Evolutionary conservation across 306 rosid species (phyloP), one percentile per base, ranked within the genome.

Genomic region (Dryas alaskensis): DNA sequence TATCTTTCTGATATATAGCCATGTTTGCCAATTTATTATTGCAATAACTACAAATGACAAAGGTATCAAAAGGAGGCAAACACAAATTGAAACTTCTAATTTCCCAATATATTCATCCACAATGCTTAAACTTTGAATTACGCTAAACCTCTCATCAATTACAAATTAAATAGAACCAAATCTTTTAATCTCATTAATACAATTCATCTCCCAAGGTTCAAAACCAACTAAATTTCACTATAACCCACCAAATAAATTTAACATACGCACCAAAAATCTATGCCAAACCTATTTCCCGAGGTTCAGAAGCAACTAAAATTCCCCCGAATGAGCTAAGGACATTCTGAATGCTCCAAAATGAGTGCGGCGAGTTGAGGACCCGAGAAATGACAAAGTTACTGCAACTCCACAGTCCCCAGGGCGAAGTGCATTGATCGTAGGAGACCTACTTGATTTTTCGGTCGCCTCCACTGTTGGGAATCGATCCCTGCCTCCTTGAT

Each of bases 261-360:
- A 19, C 40, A 10, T 0, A 5, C n/a, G 6, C 31, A 11, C 14
- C 13, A 5, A 22, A 60, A 69, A 55, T 63, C 76, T 39, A 43
- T 48, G 67, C 43, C 62, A 53, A 48, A 60, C 60, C 63, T 47
- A 60, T 2, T 10, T 22, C 22, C 22, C 22, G 22, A 22, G 54
- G 16, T 49, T 22, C 3, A 4, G 40, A 66, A 67, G 22, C 16
- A 43, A 67, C n/a, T 0, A 3, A 7, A 51, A 8, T 8, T 85
- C 67, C 72, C 79, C 89, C 52, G 84, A 84, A 70, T 60, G 46
- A 67, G 86, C 53, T 57, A 87, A 72, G 13, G 89, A 73, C 77
- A 79, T 82, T 43, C 64, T 76, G 76, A 86, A 84, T 11, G 81
- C 74, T 54, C 81, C 43, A 42, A 83, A 67, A 68, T 74, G 85